A percentile compares a stretch with the other conserved stretches of the same genome.
phyloP scores from a whole-genome alignment of 305 asterid species.

The Solanum hybrid region DNA sequence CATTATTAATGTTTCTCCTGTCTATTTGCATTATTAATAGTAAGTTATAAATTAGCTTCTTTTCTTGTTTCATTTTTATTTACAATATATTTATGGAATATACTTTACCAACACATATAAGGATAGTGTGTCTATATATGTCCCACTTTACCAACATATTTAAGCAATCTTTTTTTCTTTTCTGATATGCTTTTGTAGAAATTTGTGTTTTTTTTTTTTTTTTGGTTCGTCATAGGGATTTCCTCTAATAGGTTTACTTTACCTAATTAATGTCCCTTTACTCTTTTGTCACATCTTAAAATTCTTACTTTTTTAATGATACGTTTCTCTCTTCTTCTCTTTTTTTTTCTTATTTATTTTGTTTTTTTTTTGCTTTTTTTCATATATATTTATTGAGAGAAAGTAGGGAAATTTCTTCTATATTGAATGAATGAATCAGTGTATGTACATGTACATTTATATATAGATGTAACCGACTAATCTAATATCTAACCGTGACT shows the following conservation, averaged over 20 bases:
- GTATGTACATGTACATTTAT: too few species aligned
- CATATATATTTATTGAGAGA: too few species aligned
- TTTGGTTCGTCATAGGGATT: conserved; percentile 18
- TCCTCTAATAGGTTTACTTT: conserved; percentile 44
- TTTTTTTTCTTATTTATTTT: neutral
- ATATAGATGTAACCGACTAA: too few species aligned
- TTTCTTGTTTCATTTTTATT: neutral
- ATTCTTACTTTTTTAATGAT: neutral
- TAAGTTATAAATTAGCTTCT: neutral
- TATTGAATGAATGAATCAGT: too few species aligned
- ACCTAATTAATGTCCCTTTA: conserved; percentile 35
- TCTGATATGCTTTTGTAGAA: neutral
- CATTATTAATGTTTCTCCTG: neutral
- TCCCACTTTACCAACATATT: neutral
- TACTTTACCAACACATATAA: neutral
- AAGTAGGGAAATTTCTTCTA: too few species aligned
- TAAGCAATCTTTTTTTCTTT: neutral
- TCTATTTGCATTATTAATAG: neutral
- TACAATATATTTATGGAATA: neutral
- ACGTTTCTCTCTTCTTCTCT: neutral
- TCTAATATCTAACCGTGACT: too few species aligned
- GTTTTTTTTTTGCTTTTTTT: neutral
- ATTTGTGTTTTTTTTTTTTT: conserved; percentile 10
- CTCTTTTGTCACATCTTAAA: neutral
- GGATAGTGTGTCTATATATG: neutral